A percentile compares a stretch with the other conserved stretches of the same genome.
Evolutionary conservation across 306 rosid genomes (phyloP).

Genomic region (Cercis canadensis): DNA sequence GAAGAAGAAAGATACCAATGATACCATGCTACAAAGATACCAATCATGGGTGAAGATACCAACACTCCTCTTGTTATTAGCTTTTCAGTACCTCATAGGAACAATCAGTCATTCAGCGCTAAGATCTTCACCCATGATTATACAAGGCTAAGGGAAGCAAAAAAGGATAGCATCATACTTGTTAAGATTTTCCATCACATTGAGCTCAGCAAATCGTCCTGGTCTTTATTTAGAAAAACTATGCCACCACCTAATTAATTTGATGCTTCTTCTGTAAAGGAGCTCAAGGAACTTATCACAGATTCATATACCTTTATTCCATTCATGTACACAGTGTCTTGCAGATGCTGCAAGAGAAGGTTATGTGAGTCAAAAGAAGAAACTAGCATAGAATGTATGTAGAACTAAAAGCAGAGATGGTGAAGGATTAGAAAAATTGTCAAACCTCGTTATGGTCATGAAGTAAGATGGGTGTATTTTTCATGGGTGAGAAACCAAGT

Average conservation of each 20-base stretch:
- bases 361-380: not conserved
- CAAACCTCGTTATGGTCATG: conserved; percentile 95
- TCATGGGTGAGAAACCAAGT: conserved; percentile 95
- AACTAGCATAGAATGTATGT: conserved; percentile 3
- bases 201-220: conserved; percentile 1
- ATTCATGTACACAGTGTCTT: conserved; percentile 68
- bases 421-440: conserved; percentile 21
- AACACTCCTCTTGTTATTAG: conserved; percentile 13
- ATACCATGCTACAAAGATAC: not conserved
- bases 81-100: not conserved
- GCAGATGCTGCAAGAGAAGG: conserved; percentile 66
- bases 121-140: not conserved
- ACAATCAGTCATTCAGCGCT: not conserved
- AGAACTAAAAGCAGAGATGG: not conserved
- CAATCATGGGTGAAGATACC: no score
- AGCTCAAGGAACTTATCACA: conserved; percentile 79
- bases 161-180: not conserved
- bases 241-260: conserved; percentile 18
- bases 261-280: conserved; percentile 49
- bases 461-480: conserved; percentile 83
- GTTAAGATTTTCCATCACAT: not conserved
- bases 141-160: not conserved
- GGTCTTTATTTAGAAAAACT: not conserved
- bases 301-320: conserved; percentile 91
- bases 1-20: not conserved